These are phyloP conservation scores for Tulasnella sp. DNA, from an alignment of 768 basidiomycete genomes.

Conservation along the genomic window DNA sequence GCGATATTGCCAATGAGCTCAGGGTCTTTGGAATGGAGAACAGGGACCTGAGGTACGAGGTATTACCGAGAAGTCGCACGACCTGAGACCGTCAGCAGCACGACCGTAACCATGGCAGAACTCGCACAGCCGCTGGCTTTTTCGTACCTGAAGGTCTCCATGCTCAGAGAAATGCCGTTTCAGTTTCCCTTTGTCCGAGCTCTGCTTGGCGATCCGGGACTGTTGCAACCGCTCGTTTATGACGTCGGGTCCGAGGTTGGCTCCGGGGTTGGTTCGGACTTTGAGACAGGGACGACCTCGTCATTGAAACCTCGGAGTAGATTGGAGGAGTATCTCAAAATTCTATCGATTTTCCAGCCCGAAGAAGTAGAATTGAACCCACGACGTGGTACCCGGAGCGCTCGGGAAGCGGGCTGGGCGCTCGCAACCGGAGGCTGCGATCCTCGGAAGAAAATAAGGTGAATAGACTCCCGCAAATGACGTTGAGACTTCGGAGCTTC, in stretches of 20 bases:
- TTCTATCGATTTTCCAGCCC: neutral
- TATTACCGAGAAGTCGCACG: conserved; percentile 9
- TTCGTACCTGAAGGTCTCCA: neutral
- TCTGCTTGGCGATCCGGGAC: neutral
- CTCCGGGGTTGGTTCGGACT: neutral
- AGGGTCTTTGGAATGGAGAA: conserved; percentile 1
- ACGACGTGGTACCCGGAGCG: neutral
- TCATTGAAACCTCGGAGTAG: neutral
- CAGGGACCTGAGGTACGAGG: neutral
- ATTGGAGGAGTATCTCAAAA: neutral
- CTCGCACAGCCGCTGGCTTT: neutral
- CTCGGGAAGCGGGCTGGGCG: neutral
- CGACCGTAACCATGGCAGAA: conserved; percentile 4
- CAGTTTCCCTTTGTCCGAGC: neutral
- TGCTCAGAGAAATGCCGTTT: neutral
- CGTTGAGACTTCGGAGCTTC: neutral
- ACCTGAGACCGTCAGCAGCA: neutral
- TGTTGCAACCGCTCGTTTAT: neutral
- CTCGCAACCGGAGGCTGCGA: neutral
- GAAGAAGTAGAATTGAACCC: neutral
- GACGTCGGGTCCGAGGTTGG: neutral
- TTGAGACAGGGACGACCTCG: neutral
- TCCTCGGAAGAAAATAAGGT: neutral
- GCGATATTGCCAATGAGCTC: conserved; percentile 3
- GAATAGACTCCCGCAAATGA: neutral